Percentiles rank a stretch among this genome's conserved stretches.
Evolutionary conservation across 2,329 filamentous ascomycete species (phyloP).

Genomic region (Lizonia empirigonia): DNA sequence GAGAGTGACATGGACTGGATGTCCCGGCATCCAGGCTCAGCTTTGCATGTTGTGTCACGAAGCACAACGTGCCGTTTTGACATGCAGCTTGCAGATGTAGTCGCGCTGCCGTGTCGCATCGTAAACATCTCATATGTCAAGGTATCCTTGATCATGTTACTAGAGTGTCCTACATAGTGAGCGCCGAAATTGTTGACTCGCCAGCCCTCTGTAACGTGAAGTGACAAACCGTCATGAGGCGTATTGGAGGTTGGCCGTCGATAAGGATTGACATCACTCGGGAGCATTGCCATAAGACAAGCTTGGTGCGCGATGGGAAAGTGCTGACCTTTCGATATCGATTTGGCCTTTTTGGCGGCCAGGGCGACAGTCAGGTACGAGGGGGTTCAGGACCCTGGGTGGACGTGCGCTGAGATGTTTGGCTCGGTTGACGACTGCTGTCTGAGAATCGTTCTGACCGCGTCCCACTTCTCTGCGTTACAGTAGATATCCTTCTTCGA

Average conservation of each 20-base stretch:
- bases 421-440: constrained; percentile 6
- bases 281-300: constrained; percentile 8
- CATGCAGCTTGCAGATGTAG: constrained; percentile 12
- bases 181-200: constrained; percentile 4
- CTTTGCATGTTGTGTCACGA: constrained; percentile 13
- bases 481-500: background rate
- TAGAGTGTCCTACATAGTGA: background rate
- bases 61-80: constrained; percentile 17
- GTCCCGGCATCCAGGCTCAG: constrained; percentile 10
- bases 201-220: constrained; percentile 16
- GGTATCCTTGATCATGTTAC: constrained; percentile 13
- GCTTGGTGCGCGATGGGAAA: constrained; percentile 10
- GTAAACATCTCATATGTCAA: constrained; percentile 3
- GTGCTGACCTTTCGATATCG: constrained; percentile 7
- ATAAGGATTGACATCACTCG: background rate
- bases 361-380: constrained; percentile 13
- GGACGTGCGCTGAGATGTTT: constrained; percentile 3
- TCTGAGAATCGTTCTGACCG: background rate
- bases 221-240: constrained; percentile 15
- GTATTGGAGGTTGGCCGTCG: constrained; percentile 14
- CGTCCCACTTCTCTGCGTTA: constrained; percentile 2
- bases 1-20: background rate
- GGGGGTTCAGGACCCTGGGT: constrained; percentile 2
- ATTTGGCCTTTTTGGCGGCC: constrained; percentile 11
- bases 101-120: constrained; percentile 14